Evolutionary conservation across 306 rosid genomes (phyloP), one percentile per base, ranked within the genome.

Genomic region (Cucumis melo): DNA sequence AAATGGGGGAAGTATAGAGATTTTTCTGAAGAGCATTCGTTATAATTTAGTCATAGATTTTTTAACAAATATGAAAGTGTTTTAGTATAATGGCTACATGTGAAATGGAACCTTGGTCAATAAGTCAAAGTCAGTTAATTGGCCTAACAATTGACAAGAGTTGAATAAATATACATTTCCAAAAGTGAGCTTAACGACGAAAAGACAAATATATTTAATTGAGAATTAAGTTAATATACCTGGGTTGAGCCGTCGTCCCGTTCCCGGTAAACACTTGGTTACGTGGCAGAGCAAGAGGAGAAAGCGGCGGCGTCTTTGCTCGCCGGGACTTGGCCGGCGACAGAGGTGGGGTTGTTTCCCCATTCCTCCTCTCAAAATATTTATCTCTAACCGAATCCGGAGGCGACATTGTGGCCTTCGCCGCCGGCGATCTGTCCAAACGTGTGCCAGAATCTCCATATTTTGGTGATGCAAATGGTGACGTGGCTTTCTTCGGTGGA

Each of bases 281-380:
- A 65, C 50, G 72, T 5, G 74, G 74, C 19, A 67, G 55, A 21
- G 74, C 27, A 27, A 86, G 78, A 23, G 96, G 94, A 80, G 97
- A 88, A 1, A 89, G 96, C 5, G 88, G 97, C 39, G 86, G 80
- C 72, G 72, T 12, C 17, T 86, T 16, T 5, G 54, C 38, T 17
- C 48, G 56, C 23, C 77, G 85, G 38, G 46, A 10, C 58, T 78
- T 81, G 36, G n/a, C 38, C 66, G 81, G 74, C 74, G 89, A 77
- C 57, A 55, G 80, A 34, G 54, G 16, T 76, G 77, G 27, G 10
- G 14, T 4, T 74, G 42, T 53, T 29, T 53, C 36, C 27, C 67
- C 55, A 11, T 17, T 74, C 2, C 46, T 29, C 78, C 21, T 15
- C 53, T 50, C 27, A 19, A 17, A 1, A 62, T 5, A 11, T 42